phyloP scores from a whole-genome alignment of 257 asterid species.

The Sherardia arvensis region DNA sequence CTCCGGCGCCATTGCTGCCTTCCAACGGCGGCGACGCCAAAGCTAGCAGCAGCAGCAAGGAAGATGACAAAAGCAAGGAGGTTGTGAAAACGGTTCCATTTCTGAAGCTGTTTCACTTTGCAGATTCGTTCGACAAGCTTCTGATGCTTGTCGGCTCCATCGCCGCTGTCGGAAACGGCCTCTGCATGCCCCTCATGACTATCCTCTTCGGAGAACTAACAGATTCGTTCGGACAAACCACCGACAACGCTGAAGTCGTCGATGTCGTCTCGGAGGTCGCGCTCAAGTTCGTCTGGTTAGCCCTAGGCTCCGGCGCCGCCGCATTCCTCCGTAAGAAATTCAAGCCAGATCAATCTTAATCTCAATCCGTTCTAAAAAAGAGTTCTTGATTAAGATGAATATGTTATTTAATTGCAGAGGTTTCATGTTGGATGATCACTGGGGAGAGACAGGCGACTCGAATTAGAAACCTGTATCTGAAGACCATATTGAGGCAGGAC shows the following conservation, averaged over 20 bases:
- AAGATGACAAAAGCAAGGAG: conserved; percentile 12
- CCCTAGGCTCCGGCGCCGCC: conserved; percentile 53
- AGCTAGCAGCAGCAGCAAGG: conserved; percentile 1
- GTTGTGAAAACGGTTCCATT: conserved; percentile 38
- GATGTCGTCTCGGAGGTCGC: conserved; percentile 52
- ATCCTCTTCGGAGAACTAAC: conserved; percentile 59
- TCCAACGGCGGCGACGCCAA: background rate
- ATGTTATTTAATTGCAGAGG: conserved; percentile 34
- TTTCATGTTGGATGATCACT: conserved; percentile 83
- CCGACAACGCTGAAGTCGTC: conserved; percentile 19
- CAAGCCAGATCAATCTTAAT: background rate
- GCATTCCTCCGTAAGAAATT: conserved; percentile 64
- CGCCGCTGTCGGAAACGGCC: conserved; percentile 63
- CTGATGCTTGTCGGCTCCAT: conserved; percentile 58
- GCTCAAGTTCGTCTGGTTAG: conserved; percentile 60
- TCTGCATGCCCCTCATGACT: conserved; percentile 65
- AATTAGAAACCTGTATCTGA: conserved; percentile 58
- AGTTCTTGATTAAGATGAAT: background rate
- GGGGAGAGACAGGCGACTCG: conserved; percentile 90
- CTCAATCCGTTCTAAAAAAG: too few species aligned
- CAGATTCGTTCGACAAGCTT: conserved; percentile 45
- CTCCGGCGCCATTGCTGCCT: background rate
- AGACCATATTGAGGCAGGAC: conserved; percentile 65
- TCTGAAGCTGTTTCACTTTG: conserved; percentile 59
- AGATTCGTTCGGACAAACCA: conserved; percentile 50